Conservation (phyloP, 2,329 filamentous ascomycete species). For the Beauveria asiatica region DNA sequence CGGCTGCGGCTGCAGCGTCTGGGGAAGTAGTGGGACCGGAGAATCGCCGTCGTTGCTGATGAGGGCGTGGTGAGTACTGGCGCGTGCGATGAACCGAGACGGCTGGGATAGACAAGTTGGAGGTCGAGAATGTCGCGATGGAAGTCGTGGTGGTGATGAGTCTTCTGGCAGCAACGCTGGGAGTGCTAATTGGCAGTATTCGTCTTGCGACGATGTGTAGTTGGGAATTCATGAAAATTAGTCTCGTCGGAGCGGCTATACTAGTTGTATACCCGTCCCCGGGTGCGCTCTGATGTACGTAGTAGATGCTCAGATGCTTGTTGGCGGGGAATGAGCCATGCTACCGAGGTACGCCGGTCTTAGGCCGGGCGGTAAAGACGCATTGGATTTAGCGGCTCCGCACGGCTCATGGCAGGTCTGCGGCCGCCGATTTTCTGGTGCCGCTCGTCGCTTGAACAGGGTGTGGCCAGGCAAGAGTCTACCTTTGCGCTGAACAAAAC, state of each 20-base stretch:
- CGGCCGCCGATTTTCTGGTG: background rate
- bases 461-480: too few relatives aligned
- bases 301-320: background rate
- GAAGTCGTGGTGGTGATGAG: background rate
- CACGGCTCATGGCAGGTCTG: background rate
- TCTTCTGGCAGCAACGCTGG: background rate
- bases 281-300: background rate
- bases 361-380: background rate
- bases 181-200: background rate
- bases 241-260: background rate
- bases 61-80: background rate
- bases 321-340: slow-evolving; percentile 3
- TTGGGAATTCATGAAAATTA: background rate
- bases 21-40: background rate
- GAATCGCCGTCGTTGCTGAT: background rate
- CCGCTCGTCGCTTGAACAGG: background rate
- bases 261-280: slow-evolving; percentile 2
- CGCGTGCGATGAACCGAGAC: background rate
- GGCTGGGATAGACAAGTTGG: background rate
- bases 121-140: background rate
- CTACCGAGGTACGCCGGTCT: slow-evolving; percentile 3
- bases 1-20: background rate
- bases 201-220: slow-evolving; percentile 5
- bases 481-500: background rate
- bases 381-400: background rate